Evolutionary conservation across 495 filamentous ascomycete genomes (phyloP).

Genomic region (Pseudomonodictys pantanalensis): DNA sequence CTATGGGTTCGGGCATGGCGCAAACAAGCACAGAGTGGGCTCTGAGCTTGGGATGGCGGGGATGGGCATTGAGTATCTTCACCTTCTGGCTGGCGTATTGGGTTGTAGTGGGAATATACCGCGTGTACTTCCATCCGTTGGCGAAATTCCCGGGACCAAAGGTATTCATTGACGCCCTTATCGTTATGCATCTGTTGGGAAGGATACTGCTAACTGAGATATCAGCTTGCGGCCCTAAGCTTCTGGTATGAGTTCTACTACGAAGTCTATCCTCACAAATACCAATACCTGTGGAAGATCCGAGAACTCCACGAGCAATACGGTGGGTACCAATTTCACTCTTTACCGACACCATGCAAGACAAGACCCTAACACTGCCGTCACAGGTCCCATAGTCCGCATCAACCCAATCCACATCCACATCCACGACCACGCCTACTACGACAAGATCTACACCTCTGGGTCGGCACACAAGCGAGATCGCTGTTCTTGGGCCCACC

Average conservation of each 20-base stretch:
- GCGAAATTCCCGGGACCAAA: constrained; percentile 47
- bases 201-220: neutral
- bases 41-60: too few relatives aligned
- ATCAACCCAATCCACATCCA: constrained; percentile 32
- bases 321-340: constrained; percentile 1
- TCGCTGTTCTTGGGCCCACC: neutral
- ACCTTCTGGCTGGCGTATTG: too few relatives aligned
- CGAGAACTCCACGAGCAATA: constrained; percentile 15
- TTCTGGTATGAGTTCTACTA: constrained; percentile 25
- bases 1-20: too few relatives aligned
- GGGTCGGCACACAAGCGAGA: neutral
- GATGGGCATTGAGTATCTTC: too few relatives aligned
- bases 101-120: neutral
- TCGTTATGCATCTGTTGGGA: neutral
- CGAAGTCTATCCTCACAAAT: neutral
- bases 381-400: constrained; percentile 31
- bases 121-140: constrained; percentile 3
- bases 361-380: neutral
- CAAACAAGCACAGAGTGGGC: too few relatives aligned
- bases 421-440: constrained; percentile 28
- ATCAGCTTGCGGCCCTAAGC: constrained; percentile 5
- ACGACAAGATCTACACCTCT: constrained; percentile 25
- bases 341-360: neutral
- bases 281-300: constrained; percentile 16
- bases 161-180: neutral